phyloP scores from a whole-genome alignment of 1,139 yeast genomes.

The Geotrichum histeridarum region DNA sequence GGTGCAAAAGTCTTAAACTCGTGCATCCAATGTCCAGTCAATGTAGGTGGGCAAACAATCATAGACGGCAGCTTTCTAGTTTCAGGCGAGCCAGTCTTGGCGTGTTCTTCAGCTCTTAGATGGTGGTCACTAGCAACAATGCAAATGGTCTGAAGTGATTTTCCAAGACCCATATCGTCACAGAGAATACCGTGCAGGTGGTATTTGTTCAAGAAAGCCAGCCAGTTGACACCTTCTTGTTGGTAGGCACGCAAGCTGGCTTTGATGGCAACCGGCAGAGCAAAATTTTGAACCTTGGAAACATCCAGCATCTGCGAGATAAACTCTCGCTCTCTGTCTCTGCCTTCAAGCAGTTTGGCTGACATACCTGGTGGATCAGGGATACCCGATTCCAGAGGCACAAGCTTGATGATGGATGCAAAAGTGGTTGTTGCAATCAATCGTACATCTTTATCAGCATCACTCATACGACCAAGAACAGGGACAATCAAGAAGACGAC shows the following conservation, averaged over 20 bases:
- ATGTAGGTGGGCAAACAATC: constrained; percentile 91
- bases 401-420: constrained; percentile 91
- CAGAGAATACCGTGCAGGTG: constrained; percentile 94
- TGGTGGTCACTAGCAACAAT: constrained; percentile 95
- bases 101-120: constrained; percentile 65
- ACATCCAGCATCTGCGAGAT: constrained; percentile 98
- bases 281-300: constrained; percentile 81
- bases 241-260: constrained; percentile 94
- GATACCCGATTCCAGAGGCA: constrained; percentile 95
- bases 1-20: constrained; percentile 90
- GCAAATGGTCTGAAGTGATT: constrained; percentile 94
- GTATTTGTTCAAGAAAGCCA: constrained; percentile 89
- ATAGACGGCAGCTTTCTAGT: constrained; percentile 74
- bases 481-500: constrained; percentile 95
- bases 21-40: constrained; percentile 98
- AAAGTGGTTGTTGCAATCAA: constrained; percentile 90
- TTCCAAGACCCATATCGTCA: constrained; percentile 99
- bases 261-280: constrained; percentile 82
- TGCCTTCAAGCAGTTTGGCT: constrained; percentile 70
- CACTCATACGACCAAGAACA: constrained; percentile 96
- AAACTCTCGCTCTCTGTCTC: constrained; percentile 91
- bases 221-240: constrained; percentile 98
- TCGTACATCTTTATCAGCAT: constrained; percentile 84
- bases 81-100: constrained; percentile 56
- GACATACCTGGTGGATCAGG: constrained; percentile 96